phyloP scores from a whole-genome alignment of 2,329 filamentous ascomycete species.

The Cucurbitaria berberidis region DNA sequence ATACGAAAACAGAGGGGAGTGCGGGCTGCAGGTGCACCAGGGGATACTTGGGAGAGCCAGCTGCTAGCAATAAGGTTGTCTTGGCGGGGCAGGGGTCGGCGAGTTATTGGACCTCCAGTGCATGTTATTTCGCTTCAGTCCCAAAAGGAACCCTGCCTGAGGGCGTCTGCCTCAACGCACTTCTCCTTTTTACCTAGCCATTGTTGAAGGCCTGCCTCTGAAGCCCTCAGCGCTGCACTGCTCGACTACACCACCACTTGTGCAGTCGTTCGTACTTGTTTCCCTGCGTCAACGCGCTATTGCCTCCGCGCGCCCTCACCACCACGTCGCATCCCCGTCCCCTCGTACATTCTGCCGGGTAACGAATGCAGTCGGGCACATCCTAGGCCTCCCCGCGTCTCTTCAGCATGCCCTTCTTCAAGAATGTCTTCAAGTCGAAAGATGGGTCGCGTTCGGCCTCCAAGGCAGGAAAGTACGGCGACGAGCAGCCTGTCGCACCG shows the following conservation, averaged over 20 bases:
- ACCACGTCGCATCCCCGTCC: conserved; percentile 15
- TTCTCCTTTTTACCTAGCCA: conserved; percentile 27
- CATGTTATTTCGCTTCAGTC: conserved; percentile 27
- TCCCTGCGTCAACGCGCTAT: conserved; percentile 19
- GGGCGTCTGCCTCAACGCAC: conserved; percentile 12
- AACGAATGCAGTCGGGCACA: conserved; percentile 29
- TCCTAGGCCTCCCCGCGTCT: conserved; percentile 25
- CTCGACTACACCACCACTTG: conserved; percentile 9
- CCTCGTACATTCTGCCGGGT: conserved; percentile 12
- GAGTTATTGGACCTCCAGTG: conserved; percentile 14
- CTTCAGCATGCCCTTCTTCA: conserved; percentile 47
- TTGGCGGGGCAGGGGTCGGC: conserved; percentile 13
- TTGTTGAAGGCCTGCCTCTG: conserved; percentile 8
- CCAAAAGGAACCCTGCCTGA: conserved; percentile 20
- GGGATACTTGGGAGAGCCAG: conserved; percentile 1
- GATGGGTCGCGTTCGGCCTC: conserved; percentile 39
- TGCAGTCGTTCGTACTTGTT: conserved; percentile 10
- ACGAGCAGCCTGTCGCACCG: conserved; percentile 48
- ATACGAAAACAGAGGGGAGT: conserved; percentile 11
- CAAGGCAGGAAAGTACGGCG: conserved; percentile 34
- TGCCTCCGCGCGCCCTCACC: conserved; percentile 16
- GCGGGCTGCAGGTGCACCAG: conserved; percentile 1
- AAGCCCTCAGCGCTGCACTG: conserved; percentile 12
- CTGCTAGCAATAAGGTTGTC: conserved; percentile 11
- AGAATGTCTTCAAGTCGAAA: conserved; percentile 48